Evolutionary conservation across 2,329 filamentous ascomycete species (phyloP).

Genomic region (Pseudocercospora ulei): DNA sequence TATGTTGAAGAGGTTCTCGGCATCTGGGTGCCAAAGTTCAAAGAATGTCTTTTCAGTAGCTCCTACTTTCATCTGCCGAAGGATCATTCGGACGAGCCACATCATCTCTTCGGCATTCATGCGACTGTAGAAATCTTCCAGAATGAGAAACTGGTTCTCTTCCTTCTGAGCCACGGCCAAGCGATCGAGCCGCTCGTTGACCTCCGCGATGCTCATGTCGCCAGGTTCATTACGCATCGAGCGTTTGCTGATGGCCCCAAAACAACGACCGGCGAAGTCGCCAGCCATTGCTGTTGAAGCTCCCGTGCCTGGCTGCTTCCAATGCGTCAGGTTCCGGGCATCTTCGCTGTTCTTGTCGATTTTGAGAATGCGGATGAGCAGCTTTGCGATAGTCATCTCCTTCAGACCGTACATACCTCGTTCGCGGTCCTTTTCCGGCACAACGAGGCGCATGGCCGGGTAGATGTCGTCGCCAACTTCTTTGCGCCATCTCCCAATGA

Average conservation of each 20-base stretch:
- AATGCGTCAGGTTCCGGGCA: slow-evolving; percentile 73
- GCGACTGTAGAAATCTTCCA: slow-evolving; percentile 71
- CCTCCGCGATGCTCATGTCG: slow-evolving; percentile 74
- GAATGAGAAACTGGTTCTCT: slow-evolving; percentile 70
- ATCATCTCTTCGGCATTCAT: slow-evolving; percentile 92
- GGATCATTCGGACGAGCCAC: slow-evolving; percentile 89
- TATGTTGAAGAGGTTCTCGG: slow-evolving; percentile 61
- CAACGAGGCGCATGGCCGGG: slow-evolving; percentile 79
- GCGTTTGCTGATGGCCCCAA: slow-evolving; percentile 73
- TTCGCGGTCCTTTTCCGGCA: slow-evolving; percentile 87
- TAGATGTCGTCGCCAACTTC: slow-evolving; percentile 90
- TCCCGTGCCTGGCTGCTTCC: slow-evolving; percentile 74
- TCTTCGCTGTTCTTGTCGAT: slow-evolving; percentile 87
- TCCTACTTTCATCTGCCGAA: slow-evolving; percentile 65
- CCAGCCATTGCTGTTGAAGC: slow-evolving; percentile 59
- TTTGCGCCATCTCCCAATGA: slow-evolving; percentile 75
- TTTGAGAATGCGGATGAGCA: slow-evolving; percentile 85
- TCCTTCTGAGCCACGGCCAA: slow-evolving; percentile 68
- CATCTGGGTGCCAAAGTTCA: slow-evolving; percentile 51
- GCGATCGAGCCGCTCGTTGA: slow-evolving; percentile 74
- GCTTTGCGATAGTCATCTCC: slow-evolving; percentile 78
- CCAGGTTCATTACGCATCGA: slow-evolving; percentile 65
- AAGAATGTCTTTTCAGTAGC: slow-evolving; percentile 85
- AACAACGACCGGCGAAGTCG: slow-evolving; percentile 85
- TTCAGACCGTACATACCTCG: slow-evolving; percentile 89